Evolutionary conservation across 73 alveolate species (phyloP).

Genomic region (Halteria grandinella): DNA sequence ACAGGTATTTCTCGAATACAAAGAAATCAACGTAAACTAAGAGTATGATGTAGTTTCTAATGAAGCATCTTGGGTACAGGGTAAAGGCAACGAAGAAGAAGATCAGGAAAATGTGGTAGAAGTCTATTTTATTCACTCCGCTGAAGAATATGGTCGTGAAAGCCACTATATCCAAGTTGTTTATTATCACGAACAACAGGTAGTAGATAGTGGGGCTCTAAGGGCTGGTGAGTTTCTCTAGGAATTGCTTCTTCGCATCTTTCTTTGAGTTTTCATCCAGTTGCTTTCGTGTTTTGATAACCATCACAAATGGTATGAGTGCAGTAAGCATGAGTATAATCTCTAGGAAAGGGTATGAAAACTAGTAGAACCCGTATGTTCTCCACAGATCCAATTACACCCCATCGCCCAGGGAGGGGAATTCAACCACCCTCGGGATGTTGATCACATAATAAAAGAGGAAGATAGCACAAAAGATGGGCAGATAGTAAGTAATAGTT

Average conservation of each 20-base stretch:
- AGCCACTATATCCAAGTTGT: conserved; percentile 24
- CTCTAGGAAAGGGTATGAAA: conserved; percentile 32
- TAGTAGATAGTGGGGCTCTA: conserved; percentile 34
- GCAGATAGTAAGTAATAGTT: conserved; percentile 12
- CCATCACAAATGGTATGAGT: conserved; percentile 26
- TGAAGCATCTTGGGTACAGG: conserved; percentile 25
- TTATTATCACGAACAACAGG: conserved; percentile 1
- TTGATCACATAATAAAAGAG: conserved; percentile 33
- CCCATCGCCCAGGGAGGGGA: conserved; percentile 20
- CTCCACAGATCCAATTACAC: conserved; percentile 28
- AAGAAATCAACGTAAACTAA: conserved; percentile 32
- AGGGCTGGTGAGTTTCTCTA: conserved; percentile 18
- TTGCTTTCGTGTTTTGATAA: conserved; percentile 14
- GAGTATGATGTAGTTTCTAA: conserved; percentile 37
- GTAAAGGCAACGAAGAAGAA: conserved; percentile 39
- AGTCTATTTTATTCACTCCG: conserved; percentile 51
- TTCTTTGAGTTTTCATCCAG: conserved; percentile 16
- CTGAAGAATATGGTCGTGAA: conserved; percentile 39
- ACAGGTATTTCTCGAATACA: conserved; percentile 45
- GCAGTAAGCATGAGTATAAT: conserved; percentile 34
- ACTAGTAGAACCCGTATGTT: conserved; percentile 33
- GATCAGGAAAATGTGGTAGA: conserved; percentile 46
- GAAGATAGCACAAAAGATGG: conserved; percentile 15
- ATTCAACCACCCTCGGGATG: conserved; percentile 44
- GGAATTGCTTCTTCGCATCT: conserved; percentile 20